These are phyloP conservation scores for Pseudogymnoascus pannorum DNA, from an alignment of 2,329 filamentous ascomycete species.

Conservation along the genomic window DNA sequence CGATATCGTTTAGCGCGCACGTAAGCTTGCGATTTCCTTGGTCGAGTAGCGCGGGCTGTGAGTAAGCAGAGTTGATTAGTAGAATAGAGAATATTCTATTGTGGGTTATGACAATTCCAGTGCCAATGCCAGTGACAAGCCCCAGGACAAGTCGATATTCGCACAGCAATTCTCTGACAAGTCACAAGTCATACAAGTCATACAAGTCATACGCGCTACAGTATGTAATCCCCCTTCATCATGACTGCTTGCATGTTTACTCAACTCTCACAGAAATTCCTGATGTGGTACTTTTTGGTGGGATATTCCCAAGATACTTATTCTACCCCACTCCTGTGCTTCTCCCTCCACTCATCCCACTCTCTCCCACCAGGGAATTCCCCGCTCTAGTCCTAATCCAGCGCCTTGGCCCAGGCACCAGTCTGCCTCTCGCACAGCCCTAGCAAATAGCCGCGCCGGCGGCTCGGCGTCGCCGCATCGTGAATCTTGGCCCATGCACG, in stretches of 20 bases:
- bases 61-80: not conserved
- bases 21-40: conserved; percentile 1
- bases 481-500: not conserved
- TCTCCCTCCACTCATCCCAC: not conserved
- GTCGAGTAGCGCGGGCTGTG: not conserved
- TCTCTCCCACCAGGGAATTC: not conserved
- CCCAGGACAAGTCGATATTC: not conserved
- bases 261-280: not conserved
- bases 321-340: not conserved
- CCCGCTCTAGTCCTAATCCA: not conserved
- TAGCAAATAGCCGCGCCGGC: conserved; percentile 3
- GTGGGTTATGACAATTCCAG: not conserved
- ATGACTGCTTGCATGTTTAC: not conserved
- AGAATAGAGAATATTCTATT: not conserved
- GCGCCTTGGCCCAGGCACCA: not conserved
- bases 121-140: not conserved
- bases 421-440: conserved; percentile 5
- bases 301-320: not conserved
- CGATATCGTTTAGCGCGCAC: not conserved
- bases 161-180: not conserved
- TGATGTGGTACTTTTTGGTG: not conserved
- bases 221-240: not conserved
- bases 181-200: too few species aligned
- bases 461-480: conserved; percentile 1
- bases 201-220: not conserved